phyloP scores from a whole-genome alignment of 208 protist genomes.

The Phytomonas francai region DNA sequence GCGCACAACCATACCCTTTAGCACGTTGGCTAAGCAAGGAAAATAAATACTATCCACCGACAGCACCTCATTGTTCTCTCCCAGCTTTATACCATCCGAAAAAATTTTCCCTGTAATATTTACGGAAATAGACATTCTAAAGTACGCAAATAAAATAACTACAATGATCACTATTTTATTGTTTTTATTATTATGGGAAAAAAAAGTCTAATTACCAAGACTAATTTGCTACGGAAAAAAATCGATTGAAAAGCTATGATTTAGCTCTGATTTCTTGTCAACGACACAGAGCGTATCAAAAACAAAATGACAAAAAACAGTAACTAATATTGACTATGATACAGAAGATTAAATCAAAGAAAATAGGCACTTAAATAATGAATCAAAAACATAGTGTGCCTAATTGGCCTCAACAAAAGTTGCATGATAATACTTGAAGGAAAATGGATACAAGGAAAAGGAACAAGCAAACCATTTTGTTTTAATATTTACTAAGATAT shows the following conservation, averaged over 20 bases:
- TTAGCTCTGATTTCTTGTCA: not conserved
- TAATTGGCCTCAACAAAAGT: not conserved
- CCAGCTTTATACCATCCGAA: constrained; percentile 36
- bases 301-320: not conserved
- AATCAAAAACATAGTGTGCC: not conserved
- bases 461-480: not conserved
- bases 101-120: constrained; percentile 49
- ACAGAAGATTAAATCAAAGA: not conserved
- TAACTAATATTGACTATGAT: not conserved
- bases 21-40: constrained; percentile 30
- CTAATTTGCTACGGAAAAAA: constrained; percentile 6
- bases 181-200: not conserved
- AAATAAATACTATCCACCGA: constrained; percentile 23
- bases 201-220: constrained; percentile 1
- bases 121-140: constrained; percentile 29
- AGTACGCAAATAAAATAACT: constrained; percentile 11
- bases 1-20: constrained; percentile 58
- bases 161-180: not conserved
- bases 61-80: constrained; percentile 39
- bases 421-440: not conserved
- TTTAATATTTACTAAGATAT: not conserved
- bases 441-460: not conserved
- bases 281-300: not conserved
- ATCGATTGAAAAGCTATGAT: constrained; percentile 6
- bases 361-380: not conserved